Evolutionary conservation across 768 basidiomycete genomes (phyloP).

Genomic region (Hygrocybe coccinea): DNA sequence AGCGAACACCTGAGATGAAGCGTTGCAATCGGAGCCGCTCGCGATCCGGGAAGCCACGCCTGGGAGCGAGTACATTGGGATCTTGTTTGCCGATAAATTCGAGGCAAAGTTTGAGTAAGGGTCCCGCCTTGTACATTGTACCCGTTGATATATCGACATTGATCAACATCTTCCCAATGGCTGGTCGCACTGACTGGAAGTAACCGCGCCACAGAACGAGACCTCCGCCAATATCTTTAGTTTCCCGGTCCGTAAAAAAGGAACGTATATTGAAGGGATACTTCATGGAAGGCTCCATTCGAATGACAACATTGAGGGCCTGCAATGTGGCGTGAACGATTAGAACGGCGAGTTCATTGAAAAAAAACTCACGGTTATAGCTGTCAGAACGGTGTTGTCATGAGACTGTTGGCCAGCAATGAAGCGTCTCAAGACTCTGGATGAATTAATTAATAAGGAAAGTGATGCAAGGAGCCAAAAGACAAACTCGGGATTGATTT

Average conservation of each 20-base stretch:
- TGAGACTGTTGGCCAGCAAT: conserved; percentile 56
- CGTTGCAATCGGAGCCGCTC: conserved; percentile 51
- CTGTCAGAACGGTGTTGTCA: conserved; percentile 60
- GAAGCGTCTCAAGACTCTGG: conserved; percentile 55
- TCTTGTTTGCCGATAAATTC: conserved; percentile 40
- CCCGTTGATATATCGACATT: conserved; percentile 73
- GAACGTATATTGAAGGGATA: conserved; percentile 71
- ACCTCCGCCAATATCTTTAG: conserved; percentile 45
- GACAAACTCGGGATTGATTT: conserved; percentile 50
- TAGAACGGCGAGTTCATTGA: neutral
- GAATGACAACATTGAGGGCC: conserved; percentile 68
- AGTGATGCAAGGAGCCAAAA: conserved; percentile 1
- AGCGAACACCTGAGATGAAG: conserved; percentile 50
- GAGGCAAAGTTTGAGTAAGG: conserved; percentile 48
- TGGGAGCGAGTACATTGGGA: conserved; percentile 37
- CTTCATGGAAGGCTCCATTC: conserved; percentile 61
- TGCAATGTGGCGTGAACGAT: conserved; percentile 18
- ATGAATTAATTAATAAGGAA: conserved; percentile 4
- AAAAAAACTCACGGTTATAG: conserved; percentile 47
- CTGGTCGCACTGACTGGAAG: conserved; percentile 67
- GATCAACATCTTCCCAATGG: conserved; percentile 51
- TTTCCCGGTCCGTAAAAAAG: conserved; percentile 60
- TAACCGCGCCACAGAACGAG: conserved; percentile 69
- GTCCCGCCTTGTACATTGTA: conserved; percentile 62
- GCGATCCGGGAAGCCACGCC: conserved; percentile 47